A percentile compares a stretch with the other conserved stretches of the same genome.
phyloP scores from a whole-genome alignment of 163 green algal genomes.

The Trebouxia gelatinosa region DNA sequence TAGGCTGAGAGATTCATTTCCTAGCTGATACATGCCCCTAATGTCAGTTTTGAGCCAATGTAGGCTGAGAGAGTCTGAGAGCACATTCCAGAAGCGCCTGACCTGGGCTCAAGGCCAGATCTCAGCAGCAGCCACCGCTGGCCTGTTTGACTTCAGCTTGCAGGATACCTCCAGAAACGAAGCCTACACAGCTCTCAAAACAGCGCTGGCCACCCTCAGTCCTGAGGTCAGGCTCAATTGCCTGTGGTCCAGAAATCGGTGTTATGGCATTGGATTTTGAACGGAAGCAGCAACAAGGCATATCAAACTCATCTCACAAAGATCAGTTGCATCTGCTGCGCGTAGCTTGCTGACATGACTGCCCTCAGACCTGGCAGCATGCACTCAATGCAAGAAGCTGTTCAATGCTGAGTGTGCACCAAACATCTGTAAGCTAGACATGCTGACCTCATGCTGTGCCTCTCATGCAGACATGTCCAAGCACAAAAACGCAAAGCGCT shows the following conservation, averaged over 20 bases:
- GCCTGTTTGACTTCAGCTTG: slow-evolving; percentile 55
- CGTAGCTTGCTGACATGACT: too few relatives aligned
- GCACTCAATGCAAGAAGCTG: too few relatives aligned
- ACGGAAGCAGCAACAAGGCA: not conserved
- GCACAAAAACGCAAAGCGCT: too few relatives aligned
- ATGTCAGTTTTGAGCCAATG: not conserved
- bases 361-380: too few relatives aligned
- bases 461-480: too few relatives aligned
- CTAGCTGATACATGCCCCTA: not conserved
- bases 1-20: not conserved
- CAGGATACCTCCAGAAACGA: slow-evolving; percentile 39
- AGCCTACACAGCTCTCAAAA: slow-evolving; percentile 50
- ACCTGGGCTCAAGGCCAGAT: slow-evolving; percentile 55
- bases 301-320: not conserved
- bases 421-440: too few relatives aligned
- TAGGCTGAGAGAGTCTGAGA: slow-evolving; percentile 56
- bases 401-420: too few relatives aligned
- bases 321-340: too few relatives aligned
- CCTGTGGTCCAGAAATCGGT: too few relatives aligned
- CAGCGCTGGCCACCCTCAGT: slow-evolving; percentile 63
- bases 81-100: slow-evolving; percentile 69
- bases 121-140: not conserved
- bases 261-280: not conserved
- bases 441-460: too few relatives aligned
- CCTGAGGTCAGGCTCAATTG: slow-evolving; percentile 41